Evolutionary conservation across 441 rosid genomes (phyloP).

Genomic region (Pelargonium australe): DNA sequence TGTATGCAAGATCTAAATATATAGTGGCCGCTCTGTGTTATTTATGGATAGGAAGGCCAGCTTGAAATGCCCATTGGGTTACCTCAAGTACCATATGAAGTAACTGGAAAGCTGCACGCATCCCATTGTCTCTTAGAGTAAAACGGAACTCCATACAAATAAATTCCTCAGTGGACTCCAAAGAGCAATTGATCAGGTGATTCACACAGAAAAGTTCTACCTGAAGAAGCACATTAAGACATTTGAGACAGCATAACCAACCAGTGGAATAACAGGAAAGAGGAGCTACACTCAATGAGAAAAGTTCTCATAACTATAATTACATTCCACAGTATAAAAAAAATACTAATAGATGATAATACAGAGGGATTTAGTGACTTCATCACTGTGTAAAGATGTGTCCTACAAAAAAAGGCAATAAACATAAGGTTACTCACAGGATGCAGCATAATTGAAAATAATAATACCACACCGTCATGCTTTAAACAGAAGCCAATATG

Average conservation of each 20-base stretch:
- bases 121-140: constrained; percentile 94
- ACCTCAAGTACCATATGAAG: constrained; percentile 99
- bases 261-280: background rate
- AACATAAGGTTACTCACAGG: background rate
- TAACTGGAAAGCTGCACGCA: constrained; percentile 96
- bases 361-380: background rate
- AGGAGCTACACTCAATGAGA: background rate
- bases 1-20: background rate
- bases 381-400: background rate
- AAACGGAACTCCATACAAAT: constrained; percentile 99
- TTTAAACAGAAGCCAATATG: background rate
- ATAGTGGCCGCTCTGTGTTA: background rate
- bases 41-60: background rate
- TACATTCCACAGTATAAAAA: background rate
- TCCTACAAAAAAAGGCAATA: background rate
- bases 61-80: constrained; percentile 19
- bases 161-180: constrained; percentile 98
- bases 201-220: constrained; percentile 98
- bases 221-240: constrained; percentile 38
- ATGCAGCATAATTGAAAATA: background rate
- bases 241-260: constrained; percentile 13
- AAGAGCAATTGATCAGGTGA: constrained; percentile 94
- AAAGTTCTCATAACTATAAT: background rate
- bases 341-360: background rate
- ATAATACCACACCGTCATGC: background rate